A percentile compares a stretch with the other conserved stretches of the same genome.
Conservation (phyloP, 306 rosid species). For the Vigna reflexopilosa region DNA sequence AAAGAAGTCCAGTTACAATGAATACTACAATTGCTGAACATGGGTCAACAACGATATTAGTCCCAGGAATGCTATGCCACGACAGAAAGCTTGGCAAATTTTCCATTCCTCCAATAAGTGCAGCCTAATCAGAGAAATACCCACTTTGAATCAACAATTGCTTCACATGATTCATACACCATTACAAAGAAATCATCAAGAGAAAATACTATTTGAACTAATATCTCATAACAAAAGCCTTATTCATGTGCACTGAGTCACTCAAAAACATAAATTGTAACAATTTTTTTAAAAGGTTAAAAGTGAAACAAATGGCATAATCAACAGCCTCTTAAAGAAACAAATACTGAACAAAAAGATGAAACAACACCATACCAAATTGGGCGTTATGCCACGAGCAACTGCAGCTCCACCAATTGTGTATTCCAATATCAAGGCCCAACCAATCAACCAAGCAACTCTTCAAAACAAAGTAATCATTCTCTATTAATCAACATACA, state of each 20-base stretch:
- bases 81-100: constrained; percentile 73
- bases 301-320: not conserved
- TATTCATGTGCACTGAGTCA: not conserved
- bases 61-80: constrained; percentile 71
- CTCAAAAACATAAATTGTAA: not conserved
- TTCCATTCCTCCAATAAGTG: constrained; percentile 77
- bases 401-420: constrained; percentile 87
- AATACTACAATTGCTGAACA: constrained; percentile 76
- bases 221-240: not conserved
- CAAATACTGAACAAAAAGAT: not conserved
- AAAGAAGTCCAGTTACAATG: constrained; percentile 76
- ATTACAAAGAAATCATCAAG: not conserved
- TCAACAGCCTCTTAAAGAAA: not conserved
- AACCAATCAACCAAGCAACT: constrained; percentile 95
- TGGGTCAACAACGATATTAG: constrained; percentile 77
- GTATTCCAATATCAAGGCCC: constrained; percentile 93
- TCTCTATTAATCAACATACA: not conserved
- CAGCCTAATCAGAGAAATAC: constrained; percentile 63
- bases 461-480: constrained; percentile 49
- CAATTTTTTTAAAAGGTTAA: not conserved
- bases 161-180: constrained; percentile 2
- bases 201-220: not conserved
- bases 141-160: constrained; percentile 19
- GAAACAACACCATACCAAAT: constrained; percentile 64
- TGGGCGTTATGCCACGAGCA: constrained; percentile 97